Evolutionary conservation across 164 flowering plant genomes (phyloP), one percentile per base, ranked within the genome.

Genomic region (Vitis riparia): DNA sequence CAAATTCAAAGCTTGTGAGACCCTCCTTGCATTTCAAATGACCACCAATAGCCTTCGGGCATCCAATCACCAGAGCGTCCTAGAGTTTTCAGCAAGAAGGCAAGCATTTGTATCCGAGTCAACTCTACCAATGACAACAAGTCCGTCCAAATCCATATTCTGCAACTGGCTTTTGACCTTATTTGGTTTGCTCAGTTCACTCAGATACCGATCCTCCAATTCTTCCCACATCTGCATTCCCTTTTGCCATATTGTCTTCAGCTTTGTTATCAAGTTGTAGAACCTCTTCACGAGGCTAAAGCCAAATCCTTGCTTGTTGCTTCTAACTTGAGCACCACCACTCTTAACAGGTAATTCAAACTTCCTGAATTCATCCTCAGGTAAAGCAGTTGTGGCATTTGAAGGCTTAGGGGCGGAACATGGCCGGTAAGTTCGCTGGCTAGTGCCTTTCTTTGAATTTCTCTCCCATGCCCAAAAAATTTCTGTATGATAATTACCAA

Each of bases 211-310:
- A 72, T 72, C 76, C 69, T 89, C 89, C 53, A 68, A 66, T 50
- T 80, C 87, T 65, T 91, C 94, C 98, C 94, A 94, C 75, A 91
- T 81, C 60, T 79, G 71, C 78, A 81, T 83, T 2, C 97, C 97
- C 73, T 68, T 86, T 30, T 83, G 27, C 92, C 82, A 95, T 88
- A 65, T 84, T 95, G 17, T 85, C 91, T 78, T 91, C 97, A n/a
- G 99, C 97, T 61, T 30, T 77, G 80, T 92, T 85, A 67, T 84
- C 91, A 37, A 94, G 89, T 32, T 81, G 76, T 49, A 92, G 64
- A 62, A 87, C 82, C 53, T 84, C 88, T 15, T 77, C 53, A 29
- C 80, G 79, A 30, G 88, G 80, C 91, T 23, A 23, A 23, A 23
- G 2, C 27, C 27, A 23, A 23, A 23, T 23, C 27, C 27, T 23